These are phyloP conservation scores for Alnus glutinosa DNA, from an alignment of 306 rosid species.

Conservation along the genomic window DNA sequence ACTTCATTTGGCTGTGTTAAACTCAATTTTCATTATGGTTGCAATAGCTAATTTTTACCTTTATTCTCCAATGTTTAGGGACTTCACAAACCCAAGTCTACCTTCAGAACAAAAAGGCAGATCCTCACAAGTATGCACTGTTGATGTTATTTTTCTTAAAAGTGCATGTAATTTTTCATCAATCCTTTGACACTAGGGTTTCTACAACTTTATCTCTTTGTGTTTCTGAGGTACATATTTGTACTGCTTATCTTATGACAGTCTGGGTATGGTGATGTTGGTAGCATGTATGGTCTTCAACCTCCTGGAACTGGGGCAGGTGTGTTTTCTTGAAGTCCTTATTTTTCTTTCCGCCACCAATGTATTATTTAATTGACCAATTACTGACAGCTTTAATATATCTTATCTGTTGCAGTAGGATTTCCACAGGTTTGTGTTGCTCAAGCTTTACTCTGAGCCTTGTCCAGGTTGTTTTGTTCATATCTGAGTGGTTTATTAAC, in stretches of 20 bases:
- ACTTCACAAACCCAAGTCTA: conserved; percentile 85
- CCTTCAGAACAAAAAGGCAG: conserved; percentile 97
- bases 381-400: conserved; percentile 33
- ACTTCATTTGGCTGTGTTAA: conserved; percentile 15
- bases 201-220: neutral
- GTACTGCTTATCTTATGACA: conserved; percentile 32
- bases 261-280: conserved; percentile 89
- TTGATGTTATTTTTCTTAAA: conserved; percentile 9
- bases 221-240: neutral
- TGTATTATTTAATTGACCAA: conserved; percentile 22
- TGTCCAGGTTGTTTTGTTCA: conserved; percentile 26
- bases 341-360: conserved; percentile 16
- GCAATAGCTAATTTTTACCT: conserved; percentile 4
- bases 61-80: conserved; percentile 47
- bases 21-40: neutral
- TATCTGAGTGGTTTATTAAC: conserved; percentile 15
- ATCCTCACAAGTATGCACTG: conserved; percentile 67
- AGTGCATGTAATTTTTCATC: neutral
- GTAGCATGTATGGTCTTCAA: conserved; percentile 69
- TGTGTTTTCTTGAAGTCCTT: conserved; percentile 21
- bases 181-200: neutral
- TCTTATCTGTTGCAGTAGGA: conserved; percentile 46
- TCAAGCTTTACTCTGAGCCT: conserved; percentile 20
- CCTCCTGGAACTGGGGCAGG: conserved; percentile 77
- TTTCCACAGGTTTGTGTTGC: conserved; percentile 79